Base-by-base conservation (phyloP, 345 rosid species). In the Euphorbia peplus region DNA sequence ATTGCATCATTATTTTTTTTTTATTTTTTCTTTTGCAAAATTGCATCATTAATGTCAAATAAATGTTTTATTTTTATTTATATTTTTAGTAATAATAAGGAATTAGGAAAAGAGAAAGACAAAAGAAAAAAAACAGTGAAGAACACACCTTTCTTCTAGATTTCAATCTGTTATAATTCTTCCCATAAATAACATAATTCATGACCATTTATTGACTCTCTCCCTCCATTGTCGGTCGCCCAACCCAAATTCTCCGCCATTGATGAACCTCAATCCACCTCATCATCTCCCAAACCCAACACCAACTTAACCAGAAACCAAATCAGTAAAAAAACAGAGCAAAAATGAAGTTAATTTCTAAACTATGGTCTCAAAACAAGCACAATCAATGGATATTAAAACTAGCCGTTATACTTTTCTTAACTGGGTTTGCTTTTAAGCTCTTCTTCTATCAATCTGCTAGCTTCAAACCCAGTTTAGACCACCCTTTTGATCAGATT, bases 341-440 rank as follows among this genome's bases (percentile, higher is more conserved):
- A 24, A 74, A 67, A 68, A 93, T 88, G 97, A 92, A 85, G 82
- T 65, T 73, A 44, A 74, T 73, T 60, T 75, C 80, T 85, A 76
- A 70, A 22, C 44, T 75, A 64, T 63, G 73, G 69, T 71, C 85
- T 9, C 48, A 57, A 22, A 83, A 67, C 74, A 81, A 70, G 80
- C 80, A 84, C 72, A 78, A 78, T 67, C 76, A 83, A 73, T 75
- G 85, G 72, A 67, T 86, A 37, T 64, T 87, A 46, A 90, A 83
- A 81, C 65, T 93, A 29, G 78, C 77, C 29, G 76, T 85, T 35
- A 70, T 81, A 29, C 18, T 80, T 70, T 77, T 93, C 32, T 66
- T 91, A 32, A 35, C 79, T 46, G 85, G 85, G 82, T 69, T 89
- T 29, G 96, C 85, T 66, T 80, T 86, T 60, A 70, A 83, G 73